A percentile compares a stretch with the other conserved stretches of the same genome.
Evolutionary conservation across 768 basidiomycete genomes (phyloP).

Genomic region (Baorangia bicolor): DNA sequence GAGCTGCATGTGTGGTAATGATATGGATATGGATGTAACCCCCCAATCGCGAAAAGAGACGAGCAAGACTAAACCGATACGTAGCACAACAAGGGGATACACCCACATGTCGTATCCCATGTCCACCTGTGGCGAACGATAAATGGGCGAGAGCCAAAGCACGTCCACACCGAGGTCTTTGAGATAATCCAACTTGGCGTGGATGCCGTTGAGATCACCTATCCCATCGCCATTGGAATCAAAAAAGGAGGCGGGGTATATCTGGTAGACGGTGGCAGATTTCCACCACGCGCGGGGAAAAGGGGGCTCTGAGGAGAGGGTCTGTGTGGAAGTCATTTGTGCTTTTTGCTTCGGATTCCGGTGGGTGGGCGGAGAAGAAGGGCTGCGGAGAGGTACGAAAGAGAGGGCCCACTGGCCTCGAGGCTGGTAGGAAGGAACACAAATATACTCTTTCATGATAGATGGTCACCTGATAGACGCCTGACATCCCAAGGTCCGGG

Average conservation of each 20-base stretch:
- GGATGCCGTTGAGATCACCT: conserved; percentile 69
- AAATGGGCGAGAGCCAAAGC: conserved; percentile 63
- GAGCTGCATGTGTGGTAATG: conserved; percentile 39
- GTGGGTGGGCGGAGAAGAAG: conserved; percentile 2
- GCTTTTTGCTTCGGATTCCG: neutral
- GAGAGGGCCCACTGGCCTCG: conserved; percentile 11
- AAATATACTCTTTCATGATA: conserved; percentile 7
- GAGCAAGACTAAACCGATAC: neutral
- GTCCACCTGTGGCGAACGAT: conserved; percentile 63
- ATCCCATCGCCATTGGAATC: conserved; percentile 72
- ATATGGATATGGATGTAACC: conserved; percentile 10
- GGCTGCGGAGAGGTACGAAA: conserved; percentile 17
- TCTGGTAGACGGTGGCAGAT: conserved; percentile 59
- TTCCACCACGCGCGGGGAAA: conserved; percentile 54
- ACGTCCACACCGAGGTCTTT: conserved; percentile 65
- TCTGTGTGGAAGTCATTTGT: conserved; percentile 3
- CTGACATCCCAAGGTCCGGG: conserved; percentile 1
- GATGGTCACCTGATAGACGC: conserved; percentile 16
- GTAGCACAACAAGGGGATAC: neutral
- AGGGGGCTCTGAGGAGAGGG: conserved; percentile 13
- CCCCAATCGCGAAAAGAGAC: neutral
- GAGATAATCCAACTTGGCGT: conserved; percentile 64
- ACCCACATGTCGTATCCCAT: conserved; percentile 74
- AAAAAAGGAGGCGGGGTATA: conserved; percentile 68
- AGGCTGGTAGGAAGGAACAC: conserved; percentile 12